Evolutionary conservation across 306 rosid species (phyloP), one percentile per base, ranked within the genome.

Genomic region (Cyamopsis tetragonoloba): DNA sequence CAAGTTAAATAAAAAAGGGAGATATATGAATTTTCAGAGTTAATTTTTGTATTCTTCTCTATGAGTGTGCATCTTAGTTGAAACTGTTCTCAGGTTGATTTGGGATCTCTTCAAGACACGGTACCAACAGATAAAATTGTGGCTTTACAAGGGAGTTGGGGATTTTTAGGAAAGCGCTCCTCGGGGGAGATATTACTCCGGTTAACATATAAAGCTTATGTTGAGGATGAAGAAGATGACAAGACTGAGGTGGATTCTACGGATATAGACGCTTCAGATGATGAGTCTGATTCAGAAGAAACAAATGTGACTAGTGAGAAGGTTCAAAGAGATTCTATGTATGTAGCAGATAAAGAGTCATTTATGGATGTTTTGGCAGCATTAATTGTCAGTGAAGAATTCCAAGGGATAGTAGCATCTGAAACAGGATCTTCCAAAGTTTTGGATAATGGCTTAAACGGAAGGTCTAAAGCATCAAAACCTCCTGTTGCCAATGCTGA

Each of bases 151-250:
- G 87, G 97, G 43, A 95, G 97, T 34, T 90, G 88, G 96, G 88
- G 92, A 47, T 49, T 86, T 38, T 85, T 90, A 27, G 81, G 88
- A 42, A 88, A 77, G 66, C 75, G 90, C 13, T 90, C 95, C 37
- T 82, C 88, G 19, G 99, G 99, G 71, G 99, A 95, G 81, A 83
- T 95, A 70, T 86, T 95, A 50, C 87, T 95, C 39, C 82, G 99
- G 66, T 76, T 95, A 76, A 95, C 99, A 10, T 95, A 95, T 81
- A 95, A 90, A 80, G 97, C 99, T 34, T 95, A 95, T 67, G 99
- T 95, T 32, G 99, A 95, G 81, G 99, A 95, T 72, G 99, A 95
- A 75, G 99, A 90, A 77, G 99, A 95, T 73, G 99, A 95, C 72
- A 90, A 61, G 80, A 50, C 81, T 18, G 64, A 22, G 61, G 44